Evolutionary conservation across 1,139 yeast species (phyloP).

Genomic region (Diutina rugosa): DNA sequence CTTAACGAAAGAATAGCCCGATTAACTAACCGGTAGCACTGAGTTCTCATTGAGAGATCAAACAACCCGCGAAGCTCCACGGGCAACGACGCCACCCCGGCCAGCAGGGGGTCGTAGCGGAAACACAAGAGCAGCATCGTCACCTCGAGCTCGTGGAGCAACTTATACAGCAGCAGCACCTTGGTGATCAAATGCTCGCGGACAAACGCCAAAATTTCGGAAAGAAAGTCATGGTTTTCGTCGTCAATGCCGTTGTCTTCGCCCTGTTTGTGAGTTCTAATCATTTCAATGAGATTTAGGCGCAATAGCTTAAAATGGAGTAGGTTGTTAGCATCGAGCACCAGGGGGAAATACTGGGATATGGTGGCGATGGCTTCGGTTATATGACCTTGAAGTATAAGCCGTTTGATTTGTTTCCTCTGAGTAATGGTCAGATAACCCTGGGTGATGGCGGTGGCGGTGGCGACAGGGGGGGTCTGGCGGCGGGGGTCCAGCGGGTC

Average conservation of each 20-base stretch:
- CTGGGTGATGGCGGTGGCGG: neutral
- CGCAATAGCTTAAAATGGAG: conserved; percentile 53
- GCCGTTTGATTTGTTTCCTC: conserved; percentile 33
- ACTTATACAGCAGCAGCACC: conserved; percentile 35
- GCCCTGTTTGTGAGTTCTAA: conserved; percentile 30
- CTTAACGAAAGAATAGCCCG: conserved; percentile 21
- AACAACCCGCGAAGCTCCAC: conserved; percentile 36
- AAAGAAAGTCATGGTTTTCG: conserved; percentile 36
- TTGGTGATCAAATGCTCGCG: conserved; percentile 46
- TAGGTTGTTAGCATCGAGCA: conserved; percentile 40
- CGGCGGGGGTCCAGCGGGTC: conserved; percentile 5
- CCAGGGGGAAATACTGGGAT: conserved; percentile 36
- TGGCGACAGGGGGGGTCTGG: conserved; percentile 3
- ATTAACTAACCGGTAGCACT: conserved; percentile 49
- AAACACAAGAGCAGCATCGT: conserved; percentile 62
- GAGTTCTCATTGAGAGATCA: conserved; percentile 39
- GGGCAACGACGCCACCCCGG: conserved; percentile 33
- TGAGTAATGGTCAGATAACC: conserved; percentile 37
- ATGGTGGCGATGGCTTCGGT: conserved; percentile 33
- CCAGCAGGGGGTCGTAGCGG: conserved; percentile 23
- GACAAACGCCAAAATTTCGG: conserved; percentile 46
- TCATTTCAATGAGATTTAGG: conserved; percentile 52
- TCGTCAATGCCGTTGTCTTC: conserved; percentile 7
- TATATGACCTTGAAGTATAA: conserved; percentile 37
- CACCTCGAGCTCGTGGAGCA: conserved; percentile 52